Evolutionary conservation across 345 rosid species (phyloP), one percentile per base, ranked within the genome.

Genomic region (Hypericum perforatum): DNA sequence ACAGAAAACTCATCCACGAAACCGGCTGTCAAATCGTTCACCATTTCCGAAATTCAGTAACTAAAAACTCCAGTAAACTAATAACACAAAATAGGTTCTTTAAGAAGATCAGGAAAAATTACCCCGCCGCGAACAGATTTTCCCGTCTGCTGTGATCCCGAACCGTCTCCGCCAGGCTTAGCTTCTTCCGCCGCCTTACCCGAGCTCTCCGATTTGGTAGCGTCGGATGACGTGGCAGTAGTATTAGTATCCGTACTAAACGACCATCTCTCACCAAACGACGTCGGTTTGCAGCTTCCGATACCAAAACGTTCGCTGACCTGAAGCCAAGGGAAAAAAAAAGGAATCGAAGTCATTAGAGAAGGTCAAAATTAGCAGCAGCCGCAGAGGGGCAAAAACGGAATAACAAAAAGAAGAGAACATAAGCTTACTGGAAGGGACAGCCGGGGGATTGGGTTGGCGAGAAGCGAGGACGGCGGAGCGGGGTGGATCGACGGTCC

Each of bases 61-160:
- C 16, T 10, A 15, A 45, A 45, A 8, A 14, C 41, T 42, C 43
- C 38, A 56, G 49, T 13, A 39, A 43, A 10, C 5, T 29, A n/a
- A 38, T 7, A 4, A 12, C 12, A 13, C 40, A 0, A 45, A 11
- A 9, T 11, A 0, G 42, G 1, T 3, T 38, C 6, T 1, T 40
- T 41, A 11, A 5, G 32, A 38, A 43, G 9, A 43, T 2, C 9
- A 15, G 2, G 12, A 29, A 37, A 45, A 45, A 16, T 59, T 76
- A 94, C 99, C 97, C 91, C 99, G 55, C 99, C 91, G 41, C 97
- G 99, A 16, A 82, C 72, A 62, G 91, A 54, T 76, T 79, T 92
- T 43, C 99, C 84, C 6, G 79, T 66, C 61, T 75, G 72, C 12
- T 71, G 55, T 8, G 95, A 87, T 55, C 32, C 32, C 32, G 32